phyloP scores from a whole-genome alignment of 352 stramenopile species.

The Phytophthora macrochlamydospora region DNA sequence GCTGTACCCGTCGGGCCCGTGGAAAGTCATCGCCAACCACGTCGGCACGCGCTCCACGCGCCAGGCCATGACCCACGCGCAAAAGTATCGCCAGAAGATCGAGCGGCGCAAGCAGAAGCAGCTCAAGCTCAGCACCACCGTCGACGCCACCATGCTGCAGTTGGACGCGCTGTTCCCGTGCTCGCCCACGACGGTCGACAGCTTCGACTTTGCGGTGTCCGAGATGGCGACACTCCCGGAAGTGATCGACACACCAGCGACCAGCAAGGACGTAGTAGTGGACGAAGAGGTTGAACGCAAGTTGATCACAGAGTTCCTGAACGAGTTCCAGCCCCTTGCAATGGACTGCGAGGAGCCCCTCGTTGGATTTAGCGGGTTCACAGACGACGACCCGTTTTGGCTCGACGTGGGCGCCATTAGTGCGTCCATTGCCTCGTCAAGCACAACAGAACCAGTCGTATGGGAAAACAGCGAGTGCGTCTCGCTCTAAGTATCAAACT shows the following conservation, averaged over 20 bases:
- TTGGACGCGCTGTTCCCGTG: constrained; percentile 14
- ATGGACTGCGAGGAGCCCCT: constrained; percentile 30
- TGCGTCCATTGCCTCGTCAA: constrained; percentile 23
- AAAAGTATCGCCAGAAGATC: constrained; percentile 49
- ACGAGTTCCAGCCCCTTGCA: constrained; percentile 32
- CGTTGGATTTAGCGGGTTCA: constrained; percentile 8
- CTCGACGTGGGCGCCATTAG: constrained; percentile 23
- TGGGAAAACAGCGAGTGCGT: constrained; percentile 22
- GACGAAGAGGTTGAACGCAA: constrained; percentile 22
- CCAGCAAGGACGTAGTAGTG: neutral
- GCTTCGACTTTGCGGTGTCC: constrained; percentile 1
- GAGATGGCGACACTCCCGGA: no score
- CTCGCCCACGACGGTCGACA: constrained; percentile 21
- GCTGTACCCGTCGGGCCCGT: constrained; percentile 43
- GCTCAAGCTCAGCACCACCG: constrained; percentile 12
- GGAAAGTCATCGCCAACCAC: constrained; percentile 42
- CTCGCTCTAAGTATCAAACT: constrained; percentile 22
- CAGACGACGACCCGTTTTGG: constrained; percentile 28
- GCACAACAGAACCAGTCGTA: constrained; percentile 5
- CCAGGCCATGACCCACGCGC: constrained; percentile 50
- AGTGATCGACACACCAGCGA: neutral
- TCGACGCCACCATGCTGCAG: constrained; percentile 5
- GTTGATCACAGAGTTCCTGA: constrained; percentile 35
- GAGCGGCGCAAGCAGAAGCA: constrained; percentile 34
- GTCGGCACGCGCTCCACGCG: constrained; percentile 41